Percentiles rank a stretch among this genome's conserved stretches.
phyloP scores from a whole-genome alignment of 495 filamentous ascomycete species.

The Aspergillus panamensis region DNA sequence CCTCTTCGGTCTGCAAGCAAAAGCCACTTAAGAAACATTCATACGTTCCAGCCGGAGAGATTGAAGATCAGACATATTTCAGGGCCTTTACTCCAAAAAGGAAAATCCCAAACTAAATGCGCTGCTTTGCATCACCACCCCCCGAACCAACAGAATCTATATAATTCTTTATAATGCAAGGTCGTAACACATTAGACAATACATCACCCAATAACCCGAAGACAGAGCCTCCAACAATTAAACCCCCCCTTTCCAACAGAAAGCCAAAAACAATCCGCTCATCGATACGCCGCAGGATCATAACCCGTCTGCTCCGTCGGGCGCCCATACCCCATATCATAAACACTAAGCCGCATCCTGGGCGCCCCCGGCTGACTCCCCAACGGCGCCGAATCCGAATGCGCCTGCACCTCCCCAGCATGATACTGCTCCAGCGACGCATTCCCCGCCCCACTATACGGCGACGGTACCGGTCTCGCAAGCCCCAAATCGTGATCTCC shows the following conservation, averaged over 20 bases:
- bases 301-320: slow-evolving; percentile 31
- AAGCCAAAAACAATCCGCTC: slow-evolving; percentile 6
- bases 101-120: not conserved
- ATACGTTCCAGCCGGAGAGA: not conserved
- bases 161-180: slow-evolving; percentile 7
- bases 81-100: not conserved
- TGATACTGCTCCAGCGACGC: slow-evolving; percentile 22
- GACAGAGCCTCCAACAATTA: too few species aligned
- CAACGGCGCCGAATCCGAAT: slow-evolving; percentile 27
- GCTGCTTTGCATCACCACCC: not conserved
- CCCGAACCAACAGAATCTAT: not conserved
- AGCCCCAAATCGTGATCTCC: slow-evolving; percentile 5
- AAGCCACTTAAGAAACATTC: too few species aligned
- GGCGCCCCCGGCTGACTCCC: slow-evolving; percentile 14
- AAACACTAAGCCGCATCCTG: slow-evolving; percentile 22
- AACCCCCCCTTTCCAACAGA: too few species aligned
- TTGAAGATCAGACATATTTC: not conserved
- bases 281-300: slow-evolving; percentile 37
- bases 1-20: too few species aligned
- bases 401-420: slow-evolving; percentile 29
- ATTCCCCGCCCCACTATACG: slow-evolving; percentile 11
- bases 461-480: slow-evolving; percentile 8
- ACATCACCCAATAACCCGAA: not conserved
- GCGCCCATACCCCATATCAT: slow-evolving; percentile 25
- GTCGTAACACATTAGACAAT: slow-evolving; percentile 22